Conservation (phyloP, 2,329 filamentous ascomycete species). For the Penicillium brasilianum region DNA sequence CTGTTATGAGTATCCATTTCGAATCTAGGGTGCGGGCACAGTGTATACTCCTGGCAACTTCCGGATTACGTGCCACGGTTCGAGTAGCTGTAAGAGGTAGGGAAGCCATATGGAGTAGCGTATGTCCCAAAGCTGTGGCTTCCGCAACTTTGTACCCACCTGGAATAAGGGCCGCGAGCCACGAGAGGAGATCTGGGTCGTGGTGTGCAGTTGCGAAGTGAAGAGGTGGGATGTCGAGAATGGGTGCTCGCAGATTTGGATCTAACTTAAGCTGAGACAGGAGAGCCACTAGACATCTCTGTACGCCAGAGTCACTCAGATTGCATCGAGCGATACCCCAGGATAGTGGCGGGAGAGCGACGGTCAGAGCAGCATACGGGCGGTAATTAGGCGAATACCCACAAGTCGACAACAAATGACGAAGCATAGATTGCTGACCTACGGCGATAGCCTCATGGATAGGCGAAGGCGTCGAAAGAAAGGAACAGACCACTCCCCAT, state of each 20-base stretch:
- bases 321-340: neutral
- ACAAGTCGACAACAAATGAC: neutral
- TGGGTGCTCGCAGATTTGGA: neutral
- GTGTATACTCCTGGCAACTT: neutral
- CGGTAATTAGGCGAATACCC: neutral
- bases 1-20: neutral
- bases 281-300: neutral
- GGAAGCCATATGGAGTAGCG: neutral
- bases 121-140: neutral
- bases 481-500: neutral
- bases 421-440: neutral
- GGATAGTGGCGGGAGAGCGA: neutral
- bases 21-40: neutral
- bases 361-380: neutral
- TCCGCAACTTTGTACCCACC: neutral
- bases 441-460: neutral
- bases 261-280: neutral
- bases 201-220: neutral
- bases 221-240: neutral
- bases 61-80: neutral
- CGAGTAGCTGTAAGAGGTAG: neutral
- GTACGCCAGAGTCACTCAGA: neutral
- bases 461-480: neutral
- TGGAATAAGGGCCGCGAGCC: neutral
- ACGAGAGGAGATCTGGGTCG: neutral